These are phyloP conservation scores for Jamesozyma gamospora DNA, from an alignment of 805 yeast species.

Conservation along the genomic window DNA sequence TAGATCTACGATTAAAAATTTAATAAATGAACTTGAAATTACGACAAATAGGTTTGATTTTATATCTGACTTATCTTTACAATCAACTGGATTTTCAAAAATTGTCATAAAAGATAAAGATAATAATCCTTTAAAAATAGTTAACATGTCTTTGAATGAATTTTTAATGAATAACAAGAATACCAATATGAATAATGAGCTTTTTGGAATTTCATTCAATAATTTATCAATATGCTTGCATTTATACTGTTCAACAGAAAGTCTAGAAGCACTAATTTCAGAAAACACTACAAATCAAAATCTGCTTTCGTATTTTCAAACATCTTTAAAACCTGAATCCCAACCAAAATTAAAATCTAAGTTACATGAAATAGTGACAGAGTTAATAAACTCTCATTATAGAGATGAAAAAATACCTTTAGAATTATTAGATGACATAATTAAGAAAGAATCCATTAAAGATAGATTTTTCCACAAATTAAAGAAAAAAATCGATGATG, in stretches of 20 bases:
- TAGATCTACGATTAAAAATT: slow-evolving; percentile 31
- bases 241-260: slow-evolving; percentile 43
- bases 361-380: background rate
- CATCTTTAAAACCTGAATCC: background rate
- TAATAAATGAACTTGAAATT: slow-evolving; percentile 28
- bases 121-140: slow-evolving; percentile 13
- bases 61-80: slow-evolving; percentile 46
- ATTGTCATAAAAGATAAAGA: slow-evolving; percentile 28
- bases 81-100: slow-evolving; percentile 45
- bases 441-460: too few relatives aligned
- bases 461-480: background rate
- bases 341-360: too few relatives aligned
- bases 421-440: background rate
- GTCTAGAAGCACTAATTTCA: slow-evolving; percentile 5
- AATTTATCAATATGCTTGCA: slow-evolving; percentile 34
- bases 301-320: background rate
- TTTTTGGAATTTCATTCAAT: background rate
- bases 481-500: background rate
- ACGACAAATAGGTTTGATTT: slow-evolving; percentile 30
- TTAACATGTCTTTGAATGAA: slow-evolving; percentile 27
- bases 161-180: slow-evolving; percentile 18
- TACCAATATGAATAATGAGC: slow-evolving; percentile 1
- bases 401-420: background rate
- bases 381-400: background rate
- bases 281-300: background rate